Evolutionary conservation across 2,329 filamentous ascomycete species (phyloP).

Genomic region (Colletotrichum sp.): DNA sequence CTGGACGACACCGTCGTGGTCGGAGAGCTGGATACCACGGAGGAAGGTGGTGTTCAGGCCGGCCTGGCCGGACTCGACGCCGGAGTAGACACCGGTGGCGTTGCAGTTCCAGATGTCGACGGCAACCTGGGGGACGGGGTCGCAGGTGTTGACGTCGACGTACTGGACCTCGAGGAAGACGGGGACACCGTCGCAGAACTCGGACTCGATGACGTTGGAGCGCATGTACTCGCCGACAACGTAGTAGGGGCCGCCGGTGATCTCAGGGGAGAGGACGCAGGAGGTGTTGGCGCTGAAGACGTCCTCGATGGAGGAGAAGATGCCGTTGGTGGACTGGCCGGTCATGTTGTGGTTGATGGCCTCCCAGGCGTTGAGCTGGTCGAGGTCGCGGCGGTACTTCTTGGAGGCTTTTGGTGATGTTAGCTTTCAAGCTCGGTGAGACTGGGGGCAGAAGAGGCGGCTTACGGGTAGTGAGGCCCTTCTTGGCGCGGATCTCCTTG

Average conservation of each 20-base stretch:
- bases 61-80: conserved; percentile 29
- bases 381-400: conserved; percentile 38
- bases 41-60: conserved; percentile 36
- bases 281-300: conserved; percentile 19
- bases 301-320: conserved; percentile 35
- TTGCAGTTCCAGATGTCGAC: conserved; percentile 31
- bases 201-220: conserved; percentile 46
- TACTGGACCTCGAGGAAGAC: conserved; percentile 36
- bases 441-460: neutral
- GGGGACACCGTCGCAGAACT: conserved; percentile 43
- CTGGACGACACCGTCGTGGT: conserved; percentile 45
- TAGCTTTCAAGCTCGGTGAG: neutral
- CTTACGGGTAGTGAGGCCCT: conserved; percentile 8
- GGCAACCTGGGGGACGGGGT: conserved; percentile 23
- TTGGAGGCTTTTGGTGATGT: conserved; percentile 29
- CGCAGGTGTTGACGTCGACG: conserved; percentile 27
- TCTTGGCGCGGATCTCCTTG: conserved; percentile 41
- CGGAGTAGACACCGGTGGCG: conserved; percentile 46
- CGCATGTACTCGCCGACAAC: conserved; percentile 51
- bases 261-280: conserved; percentile 7
- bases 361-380: conserved; percentile 36
- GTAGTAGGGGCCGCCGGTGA: conserved; percentile 29
- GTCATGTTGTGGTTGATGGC: conserved; percentile 38
- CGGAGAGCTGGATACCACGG: conserved; percentile 43
- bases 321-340: conserved; percentile 28